phyloP scores from a whole-genome alignment of 257 asterid genomes.

The Rauvolfia tetraphylla region DNA sequence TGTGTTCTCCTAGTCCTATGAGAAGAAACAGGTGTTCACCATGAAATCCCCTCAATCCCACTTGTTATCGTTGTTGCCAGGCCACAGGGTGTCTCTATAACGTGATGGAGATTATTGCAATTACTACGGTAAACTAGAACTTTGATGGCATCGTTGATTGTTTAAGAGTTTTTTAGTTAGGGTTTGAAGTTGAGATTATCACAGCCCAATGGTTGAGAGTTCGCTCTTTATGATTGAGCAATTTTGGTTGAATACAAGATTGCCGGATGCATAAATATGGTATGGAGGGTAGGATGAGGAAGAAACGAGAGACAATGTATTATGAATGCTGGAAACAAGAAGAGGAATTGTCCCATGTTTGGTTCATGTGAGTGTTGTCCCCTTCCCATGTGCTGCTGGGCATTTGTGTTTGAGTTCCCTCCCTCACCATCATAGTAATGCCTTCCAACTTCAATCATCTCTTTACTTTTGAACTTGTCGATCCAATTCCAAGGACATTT shows the following conservation, averaged over 20 bases:
- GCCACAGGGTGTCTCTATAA: background rate
- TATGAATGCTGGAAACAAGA: slow-evolving; percentile 22
- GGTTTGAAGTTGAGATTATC: no score
- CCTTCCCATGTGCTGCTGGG: slow-evolving; percentile 36
- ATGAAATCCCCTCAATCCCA: no score
- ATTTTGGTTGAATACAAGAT: no score
- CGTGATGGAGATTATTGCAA: background rate
- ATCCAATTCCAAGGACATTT: background rate
- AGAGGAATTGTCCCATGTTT: slow-evolving; percentile 28
- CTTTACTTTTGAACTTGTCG: background rate
- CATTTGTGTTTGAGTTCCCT: slow-evolving; percentile 12
- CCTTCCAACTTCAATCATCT: slow-evolving; percentile 9
- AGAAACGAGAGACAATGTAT: slow-evolving; percentile 8
- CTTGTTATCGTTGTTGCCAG: no score
- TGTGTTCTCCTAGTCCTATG: background rate
- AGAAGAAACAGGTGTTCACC: background rate
- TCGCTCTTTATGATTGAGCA: no score
- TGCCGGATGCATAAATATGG: no score
- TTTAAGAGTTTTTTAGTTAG: no score
- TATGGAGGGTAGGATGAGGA: background rate
- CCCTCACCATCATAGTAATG: slow-evolving; percentile 1
- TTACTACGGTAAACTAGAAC: no score
- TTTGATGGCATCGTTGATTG: no score
- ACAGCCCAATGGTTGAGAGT: no score
- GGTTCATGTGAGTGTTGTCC: slow-evolving; percentile 35